These are phyloP conservation scores for Pyrenophora seminiperda DNA, from an alignment of 2,329 filamentous ascomycete species.

Conservation along the genomic window DNA sequence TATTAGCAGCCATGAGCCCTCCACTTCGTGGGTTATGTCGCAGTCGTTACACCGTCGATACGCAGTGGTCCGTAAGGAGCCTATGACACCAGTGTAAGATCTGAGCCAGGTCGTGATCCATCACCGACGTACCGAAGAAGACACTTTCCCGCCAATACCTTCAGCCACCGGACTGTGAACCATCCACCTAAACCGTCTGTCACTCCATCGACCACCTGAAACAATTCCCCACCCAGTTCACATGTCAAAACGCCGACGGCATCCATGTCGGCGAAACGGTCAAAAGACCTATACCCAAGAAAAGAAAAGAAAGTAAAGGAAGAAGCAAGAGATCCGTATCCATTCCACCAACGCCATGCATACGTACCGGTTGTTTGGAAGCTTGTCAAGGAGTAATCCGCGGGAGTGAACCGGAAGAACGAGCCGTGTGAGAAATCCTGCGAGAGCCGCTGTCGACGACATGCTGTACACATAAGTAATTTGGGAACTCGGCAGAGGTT, in stretches of 20 bases:
- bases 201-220: neutral
- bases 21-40: conserved; percentile 12
- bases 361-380: conserved; percentile 8
- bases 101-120: conserved; percentile 17
- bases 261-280: neutral
- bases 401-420: conserved; percentile 1
- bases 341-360: conserved; percentile 16
- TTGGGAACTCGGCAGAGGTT: conserved; percentile 7
- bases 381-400: conserved; percentile 3
- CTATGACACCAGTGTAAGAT: conserved; percentile 27
- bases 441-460: neutral
- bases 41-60: conserved; percentile 5
- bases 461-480: conserved; percentile 14
- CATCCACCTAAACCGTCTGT: conserved; percentile 1
- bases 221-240: neutral
- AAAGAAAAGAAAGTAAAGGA: neutral
- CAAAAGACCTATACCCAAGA: conserved; percentile 4
- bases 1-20: conserved; percentile 30
- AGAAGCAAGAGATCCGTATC: conserved; percentile 5
- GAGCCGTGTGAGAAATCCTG: neutral
- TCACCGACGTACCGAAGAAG: conserved; percentile 24
- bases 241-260: neutral
- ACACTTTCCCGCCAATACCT: conserved; percentile 2
- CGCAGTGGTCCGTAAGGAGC: conserved; percentile 8
- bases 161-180: neutral